Conservation (phyloP, 768 basidiomycete genomes). For the Epithele typhae region DNA sequence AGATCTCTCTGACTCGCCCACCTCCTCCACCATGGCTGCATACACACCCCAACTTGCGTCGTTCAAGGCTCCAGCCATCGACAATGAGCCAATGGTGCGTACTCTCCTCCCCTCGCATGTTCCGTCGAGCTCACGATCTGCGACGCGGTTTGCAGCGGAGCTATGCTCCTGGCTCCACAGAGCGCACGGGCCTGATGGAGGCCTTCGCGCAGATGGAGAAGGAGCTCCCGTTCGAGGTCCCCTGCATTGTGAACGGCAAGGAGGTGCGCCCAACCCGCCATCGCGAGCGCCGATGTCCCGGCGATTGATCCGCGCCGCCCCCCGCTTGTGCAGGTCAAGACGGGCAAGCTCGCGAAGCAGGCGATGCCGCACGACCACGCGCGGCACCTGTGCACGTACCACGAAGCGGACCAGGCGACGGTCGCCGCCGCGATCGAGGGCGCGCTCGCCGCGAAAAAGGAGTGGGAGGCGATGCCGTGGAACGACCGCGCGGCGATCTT, state of each 20-base stretch:
- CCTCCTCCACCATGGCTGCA: conserved; percentile 40
- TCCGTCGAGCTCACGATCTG: not conserved
- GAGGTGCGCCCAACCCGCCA: conserved; percentile 51
- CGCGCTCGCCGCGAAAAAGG: conserved; percentile 78
- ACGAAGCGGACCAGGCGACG: conserved; percentile 78
- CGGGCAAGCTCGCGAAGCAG: conserved; percentile 76
- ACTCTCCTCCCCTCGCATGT: too few species aligned
- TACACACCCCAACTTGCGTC: conserved; percentile 68
- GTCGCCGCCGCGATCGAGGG: conserved; percentile 80
- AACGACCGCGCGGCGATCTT: conserved; percentile 97
- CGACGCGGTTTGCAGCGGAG: conserved; percentile 42
- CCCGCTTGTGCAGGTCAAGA: conserved; percentile 55
- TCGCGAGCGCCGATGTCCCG: not conserved
- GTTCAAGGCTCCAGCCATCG: conserved; percentile 80
- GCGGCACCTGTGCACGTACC: conserved; percentile 76
- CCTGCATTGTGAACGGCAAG: conserved; percentile 89
- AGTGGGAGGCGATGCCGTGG: conserved; percentile 96
- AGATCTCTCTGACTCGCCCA: conserved; percentile 19
- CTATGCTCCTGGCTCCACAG: conserved; percentile 76
- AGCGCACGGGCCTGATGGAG: conserved; percentile 67
- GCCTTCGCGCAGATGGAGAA: conserved; percentile 79
- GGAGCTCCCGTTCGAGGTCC: conserved; percentile 86
- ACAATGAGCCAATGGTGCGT: conserved; percentile 91
- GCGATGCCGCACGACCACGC: conserved; percentile 85
- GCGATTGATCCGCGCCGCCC: not conserved